Evolutionary conservation across 768 basidiomycete species (phyloP).

Genomic region (Cyclocybe aegerita): DNA sequence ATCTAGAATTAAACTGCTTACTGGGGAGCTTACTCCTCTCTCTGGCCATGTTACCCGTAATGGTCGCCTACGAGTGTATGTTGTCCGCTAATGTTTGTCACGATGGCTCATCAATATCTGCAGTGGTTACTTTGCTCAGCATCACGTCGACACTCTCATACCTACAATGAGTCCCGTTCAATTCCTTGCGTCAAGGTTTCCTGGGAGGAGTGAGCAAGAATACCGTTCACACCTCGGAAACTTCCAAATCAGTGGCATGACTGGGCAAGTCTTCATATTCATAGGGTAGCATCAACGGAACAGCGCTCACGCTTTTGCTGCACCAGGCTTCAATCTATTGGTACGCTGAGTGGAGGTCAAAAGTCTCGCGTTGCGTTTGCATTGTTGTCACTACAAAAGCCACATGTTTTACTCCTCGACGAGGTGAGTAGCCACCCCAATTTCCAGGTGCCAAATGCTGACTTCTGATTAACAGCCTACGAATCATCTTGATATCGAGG

Average conservation of each 20-base stretch:
- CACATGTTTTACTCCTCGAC: conserved; percentile 91
- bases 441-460: background rate
- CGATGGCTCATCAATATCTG: background rate
- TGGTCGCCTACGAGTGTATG: conserved; percentile 86
- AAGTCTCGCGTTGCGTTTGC: conserved; percentile 96
- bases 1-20: conserved; percentile 85
- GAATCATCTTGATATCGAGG: conserved; percentile 95
- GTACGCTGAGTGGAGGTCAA: conserved; percentile 92
- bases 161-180: conserved; percentile 89
- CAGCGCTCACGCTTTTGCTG: conserved; percentile 1
- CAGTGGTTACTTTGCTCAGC: conserved; percentile 92
- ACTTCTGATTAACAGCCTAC: conserved; percentile 57
- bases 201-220: conserved; percentile 94
- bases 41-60: conserved; percentile 86
- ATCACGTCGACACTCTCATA: conserved; percentile 90
- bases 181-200: conserved; percentile 89
- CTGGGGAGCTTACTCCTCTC: conserved; percentile 75
- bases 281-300: background rate
- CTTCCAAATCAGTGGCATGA: conserved; percentile 97
- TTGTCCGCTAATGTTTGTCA: conserved; percentile 3
- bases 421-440: conserved; percentile 59
- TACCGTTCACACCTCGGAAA: conserved; percentile 94
- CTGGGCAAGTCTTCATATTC: conserved; percentile 52
- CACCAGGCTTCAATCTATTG: conserved; percentile 78
- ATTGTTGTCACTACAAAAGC: conserved; percentile 78